A percentile compares a stretch with the other conserved stretches of the same genome.
These are phyloP conservation scores for Ananas comosus DNA, from an alignment of 176 grass and related monocot genomes.

Conservation along the genomic window DNA sequence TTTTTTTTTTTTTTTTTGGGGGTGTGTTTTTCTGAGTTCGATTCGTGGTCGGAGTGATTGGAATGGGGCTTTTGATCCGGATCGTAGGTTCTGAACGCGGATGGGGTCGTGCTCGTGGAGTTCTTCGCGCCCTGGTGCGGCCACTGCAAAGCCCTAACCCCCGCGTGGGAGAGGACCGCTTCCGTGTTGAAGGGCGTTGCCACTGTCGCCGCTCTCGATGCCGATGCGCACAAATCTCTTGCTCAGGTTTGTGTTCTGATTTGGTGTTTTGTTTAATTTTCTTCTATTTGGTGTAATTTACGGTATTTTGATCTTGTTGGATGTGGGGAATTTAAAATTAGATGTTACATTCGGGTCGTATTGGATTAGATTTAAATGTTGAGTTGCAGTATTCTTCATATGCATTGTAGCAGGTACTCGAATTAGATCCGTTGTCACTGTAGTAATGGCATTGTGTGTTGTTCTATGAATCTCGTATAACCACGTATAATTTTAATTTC, in stretches of 20 bases:
- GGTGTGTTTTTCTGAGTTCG: neutral
- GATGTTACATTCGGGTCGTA: neutral
- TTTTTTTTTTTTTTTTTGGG: no score
- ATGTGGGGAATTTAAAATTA: neutral
- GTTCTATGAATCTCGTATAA: no score
- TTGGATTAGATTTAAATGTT: no score
- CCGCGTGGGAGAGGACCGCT: conserved; percentile 80
- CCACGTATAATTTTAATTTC: no score
- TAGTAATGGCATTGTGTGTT: no score
- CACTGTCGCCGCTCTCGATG: conserved; percentile 77
- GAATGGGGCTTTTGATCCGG: neutral
- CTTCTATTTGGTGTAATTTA: no score
- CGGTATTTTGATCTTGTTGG: no score
- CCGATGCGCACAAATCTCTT: conserved; percentile 72
- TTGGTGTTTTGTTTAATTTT: no score
- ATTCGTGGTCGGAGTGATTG: no score
- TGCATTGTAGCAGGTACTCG: no score
- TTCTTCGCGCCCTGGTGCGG: conserved; percentile 99
- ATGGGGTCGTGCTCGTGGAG: conserved; percentile 89
- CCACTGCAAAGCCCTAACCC: conserved; percentile 90
- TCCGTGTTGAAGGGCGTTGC: conserved; percentile 82
- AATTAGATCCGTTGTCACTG: no score
- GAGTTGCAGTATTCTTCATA: no score
- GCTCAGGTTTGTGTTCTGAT: conserved; percentile 47
- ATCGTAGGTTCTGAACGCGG: conserved; percentile 71